Conservation (phyloP, 306 rosid species). For the Quercus agrifolia region DNA sequence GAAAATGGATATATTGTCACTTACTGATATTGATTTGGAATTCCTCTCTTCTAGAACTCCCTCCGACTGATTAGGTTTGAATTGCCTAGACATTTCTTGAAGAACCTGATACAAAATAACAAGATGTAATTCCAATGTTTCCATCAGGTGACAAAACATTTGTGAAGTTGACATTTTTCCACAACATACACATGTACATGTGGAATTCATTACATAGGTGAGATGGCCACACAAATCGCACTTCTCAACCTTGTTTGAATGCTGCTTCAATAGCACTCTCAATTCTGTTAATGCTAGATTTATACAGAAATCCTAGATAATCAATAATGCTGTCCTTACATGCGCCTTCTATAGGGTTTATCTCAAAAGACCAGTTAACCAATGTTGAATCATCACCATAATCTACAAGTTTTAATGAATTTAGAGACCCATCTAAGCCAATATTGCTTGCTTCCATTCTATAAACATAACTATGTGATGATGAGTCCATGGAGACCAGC, state of each 20-base stretch:
- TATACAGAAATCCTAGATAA: conserved; percentile 65
- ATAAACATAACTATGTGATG: conserved; percentile 48
- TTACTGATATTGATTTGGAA: too few species aligned
- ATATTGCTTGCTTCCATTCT: conserved; percentile 79
- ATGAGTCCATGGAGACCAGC: conserved; percentile 53
- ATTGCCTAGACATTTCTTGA: conserved; percentile 25
- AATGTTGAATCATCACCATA: conserved; percentile 62
- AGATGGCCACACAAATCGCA: neutral
- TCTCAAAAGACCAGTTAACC: conserved; percentile 66
- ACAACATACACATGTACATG: neutral
- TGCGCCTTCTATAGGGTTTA: conserved; percentile 47
- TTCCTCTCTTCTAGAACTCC: too few species aligned
- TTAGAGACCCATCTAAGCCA: conserved; percentile 69
- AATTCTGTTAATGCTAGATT: conserved; percentile 71
- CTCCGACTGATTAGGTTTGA: too few species aligned
- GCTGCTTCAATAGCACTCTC: conserved; percentile 58
- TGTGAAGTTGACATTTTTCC: neutral
- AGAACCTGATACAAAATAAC: too few species aligned
- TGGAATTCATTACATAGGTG: too few species aligned
- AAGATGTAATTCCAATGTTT: too few species aligned
- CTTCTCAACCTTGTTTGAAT: neutral
- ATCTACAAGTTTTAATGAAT: conserved; percentile 55
- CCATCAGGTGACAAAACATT: too few species aligned
- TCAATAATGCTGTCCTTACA: conserved; percentile 56
- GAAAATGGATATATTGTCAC: too few species aligned